Conservation (phyloP, 208 protist genomes). For the Histomonas meleagridis region DNA sequence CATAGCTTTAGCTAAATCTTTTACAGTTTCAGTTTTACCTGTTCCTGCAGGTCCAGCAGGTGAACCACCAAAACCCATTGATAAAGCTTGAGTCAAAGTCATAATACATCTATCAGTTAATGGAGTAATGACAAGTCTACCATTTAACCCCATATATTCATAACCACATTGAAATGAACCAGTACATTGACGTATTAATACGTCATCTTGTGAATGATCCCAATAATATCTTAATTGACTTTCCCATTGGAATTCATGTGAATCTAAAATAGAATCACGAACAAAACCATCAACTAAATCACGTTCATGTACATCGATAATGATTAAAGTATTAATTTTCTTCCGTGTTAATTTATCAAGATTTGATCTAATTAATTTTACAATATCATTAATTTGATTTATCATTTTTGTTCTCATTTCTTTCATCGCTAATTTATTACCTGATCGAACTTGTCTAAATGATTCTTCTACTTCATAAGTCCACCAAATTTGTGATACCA, state of each 20-base stretch:
- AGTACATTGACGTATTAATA: conserved; percentile 84
- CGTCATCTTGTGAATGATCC: conserved; percentile 75
- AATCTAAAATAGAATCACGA: conserved; percentile 84
- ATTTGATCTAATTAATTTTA: conserved; percentile 73
- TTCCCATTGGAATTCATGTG: conserved; percentile 94
- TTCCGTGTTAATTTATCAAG: conserved; percentile 74
- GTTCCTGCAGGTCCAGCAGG: conserved; percentile 58
- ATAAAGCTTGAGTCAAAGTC: conserved; percentile 91
- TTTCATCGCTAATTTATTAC: conserved; percentile 88
- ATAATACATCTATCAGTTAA: conserved; percentile 95
- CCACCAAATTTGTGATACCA: conserved; percentile 93
- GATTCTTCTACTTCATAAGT: conserved; percentile 88
- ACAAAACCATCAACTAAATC: conserved; percentile 94
- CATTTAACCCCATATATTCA: conserved; percentile 97
- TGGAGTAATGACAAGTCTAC: conserved; percentile 92
- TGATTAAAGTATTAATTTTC: conserved; percentile 96
- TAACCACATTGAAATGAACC: conserved; percentile 84
- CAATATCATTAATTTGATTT: conserved; percentile 78
- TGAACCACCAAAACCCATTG: conserved; percentile 73
- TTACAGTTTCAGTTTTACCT: conserved; percentile 84
- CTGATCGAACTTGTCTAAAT: conserved; percentile 62
- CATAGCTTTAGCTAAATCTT: conserved; percentile 89
- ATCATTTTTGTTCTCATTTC: conserved; percentile 69
- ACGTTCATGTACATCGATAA: conserved; percentile 95
- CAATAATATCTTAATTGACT: conserved; percentile 95